Evolutionary conservation across 2,329 filamentous ascomycete genomes (phyloP).

Genomic region (Ceratocystis diversiconidia): DNA sequence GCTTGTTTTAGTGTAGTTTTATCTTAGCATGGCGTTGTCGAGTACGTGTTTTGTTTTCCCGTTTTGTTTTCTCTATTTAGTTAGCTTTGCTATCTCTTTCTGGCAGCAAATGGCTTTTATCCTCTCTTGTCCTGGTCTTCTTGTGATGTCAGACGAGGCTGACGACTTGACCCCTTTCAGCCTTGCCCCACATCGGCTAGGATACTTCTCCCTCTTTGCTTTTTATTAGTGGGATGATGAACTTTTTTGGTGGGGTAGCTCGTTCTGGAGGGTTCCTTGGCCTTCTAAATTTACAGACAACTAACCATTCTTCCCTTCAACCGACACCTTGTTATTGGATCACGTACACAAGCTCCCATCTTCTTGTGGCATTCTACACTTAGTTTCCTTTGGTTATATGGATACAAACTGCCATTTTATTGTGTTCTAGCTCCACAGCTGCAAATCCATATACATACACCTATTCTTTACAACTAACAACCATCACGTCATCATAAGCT

Average conservation of each 20-base stretch:
- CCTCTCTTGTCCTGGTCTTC: neutral
- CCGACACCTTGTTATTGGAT: neutral
- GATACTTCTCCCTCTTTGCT: neutral
- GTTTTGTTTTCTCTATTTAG: neutral
- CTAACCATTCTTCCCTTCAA: neutral
- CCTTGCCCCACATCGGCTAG: slow-evolving; percentile 2
- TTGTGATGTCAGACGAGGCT: slow-evolving; percentile 10
- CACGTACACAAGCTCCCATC: neutral
- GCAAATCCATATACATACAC: slow-evolving; percentile 13
- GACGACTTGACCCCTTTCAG: neutral
- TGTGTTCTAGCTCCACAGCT: neutral
- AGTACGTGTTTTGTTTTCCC: neutral
- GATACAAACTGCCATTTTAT: neutral
- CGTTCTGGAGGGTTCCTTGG: slow-evolving; percentile 6
- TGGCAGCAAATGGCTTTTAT: neutral
- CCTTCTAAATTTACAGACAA: slow-evolving; percentile 8
- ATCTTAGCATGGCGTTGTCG: slow-evolving; percentile 12
- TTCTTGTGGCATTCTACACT: neutral
- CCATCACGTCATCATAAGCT: slow-evolving; percentile 23
- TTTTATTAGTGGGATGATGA: neutral
- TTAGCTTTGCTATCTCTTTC: neutral
- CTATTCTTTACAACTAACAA: slow-evolving; percentile 7
- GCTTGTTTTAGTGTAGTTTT: slow-evolving; percentile 5
- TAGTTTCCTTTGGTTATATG: neutral
- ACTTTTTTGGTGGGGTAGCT: neutral